Base-by-base conservation (phyloP, 371 early-diverging fungal genomes). In the Nosema granulosis region DNA sequence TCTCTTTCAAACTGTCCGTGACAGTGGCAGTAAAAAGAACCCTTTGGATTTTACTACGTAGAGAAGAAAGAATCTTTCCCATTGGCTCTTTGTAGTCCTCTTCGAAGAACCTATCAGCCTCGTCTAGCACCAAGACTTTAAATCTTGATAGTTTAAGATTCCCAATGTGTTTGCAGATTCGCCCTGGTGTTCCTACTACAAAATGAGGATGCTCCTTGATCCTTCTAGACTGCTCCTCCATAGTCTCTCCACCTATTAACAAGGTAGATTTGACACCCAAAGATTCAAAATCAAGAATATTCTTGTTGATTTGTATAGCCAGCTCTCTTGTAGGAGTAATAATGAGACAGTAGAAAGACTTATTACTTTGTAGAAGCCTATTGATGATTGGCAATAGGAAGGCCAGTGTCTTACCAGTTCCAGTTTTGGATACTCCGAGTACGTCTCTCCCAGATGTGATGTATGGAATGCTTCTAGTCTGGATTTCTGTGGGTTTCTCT, bases 101-200 rank as follows among this genome's bases (percentile, higher is more conserved):
- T 85, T 95, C 96, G 82, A 97, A 93, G 61, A 96, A 92, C 77
- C 94, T 89, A 89, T 94, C 97, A 3, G 95, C 95, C 84, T 97
- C 98, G 85, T 97, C 97, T 87, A 96, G 92, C 0, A 96, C 95
- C 43, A 96, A 89, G 88, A 31, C 89, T 72, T 89, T 88, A 59
- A 94, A 78, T 77, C 91, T 91, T 68, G 93, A 80, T 1, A 28
- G 34, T 58, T 90, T 90, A 89, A 92, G 93, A 85, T 89, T 88
- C 1, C 89, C 88, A n/a, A 92, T 87, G 85, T 95, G 88, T 84
- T 95, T 94, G 91, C 91, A 91, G 58, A 96, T 86, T 78, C 99
- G 91, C 37, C 97, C 97, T 0, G 97, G 97, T 1, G 98, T 96
- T 11, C 94, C 97, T 11, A 96, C 90, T 71, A 97, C 87, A 35